Percentiles rank a stretch among this genome's conserved stretches.
phyloP scores from a whole-genome alignment of 139 green algal genomes.

The Coelastrella sp. region DNA sequence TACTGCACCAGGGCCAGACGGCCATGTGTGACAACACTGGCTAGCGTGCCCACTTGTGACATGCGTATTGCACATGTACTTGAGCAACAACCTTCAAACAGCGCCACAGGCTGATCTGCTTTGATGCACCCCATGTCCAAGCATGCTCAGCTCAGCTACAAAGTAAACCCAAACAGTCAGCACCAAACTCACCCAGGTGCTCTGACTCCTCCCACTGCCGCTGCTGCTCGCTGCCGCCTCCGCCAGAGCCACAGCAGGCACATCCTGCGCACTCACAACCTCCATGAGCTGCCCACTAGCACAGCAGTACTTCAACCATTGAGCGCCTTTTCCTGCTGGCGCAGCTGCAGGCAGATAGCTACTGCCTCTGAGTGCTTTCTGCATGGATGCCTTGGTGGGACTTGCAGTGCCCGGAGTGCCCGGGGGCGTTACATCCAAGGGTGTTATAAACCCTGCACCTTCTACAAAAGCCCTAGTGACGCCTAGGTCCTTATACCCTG shows the following conservation, averaged over 20 bases:
- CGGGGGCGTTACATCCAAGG: neutral
- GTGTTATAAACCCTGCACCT: neutral
- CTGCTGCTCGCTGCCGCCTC: constrained; percentile 4
- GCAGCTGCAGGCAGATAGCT: constrained; percentile 6
- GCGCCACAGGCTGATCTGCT: neutral
- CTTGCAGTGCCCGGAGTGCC: neutral
- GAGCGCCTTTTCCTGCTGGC: neutral
- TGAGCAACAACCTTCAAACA: too few species aligned
- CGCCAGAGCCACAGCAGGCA: neutral
- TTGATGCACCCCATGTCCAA: neutral
- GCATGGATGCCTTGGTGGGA: neutral
- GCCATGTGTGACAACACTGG: too few species aligned
- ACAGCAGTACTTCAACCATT: constrained; percentile 30
- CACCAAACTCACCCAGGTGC: neutral
- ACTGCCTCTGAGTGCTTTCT: neutral
- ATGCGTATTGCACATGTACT: too few species aligned
- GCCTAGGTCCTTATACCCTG: neutral
- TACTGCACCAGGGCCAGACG: neutral
- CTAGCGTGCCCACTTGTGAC: too few species aligned
- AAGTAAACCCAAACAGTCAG: neutral
- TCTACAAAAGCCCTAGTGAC: neutral
- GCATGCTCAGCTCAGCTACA: neutral
- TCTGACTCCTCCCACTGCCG: neutral
- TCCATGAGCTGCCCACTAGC: constrained; percentile 8
- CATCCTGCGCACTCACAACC: constrained; percentile 5